Percentiles rank a stretch among this genome's conserved stretches.
These are phyloP conservation scores for Quercus lobata DNA, from an alignment of 331 rosid genomes.

Conservation along the genomic window DNA sequence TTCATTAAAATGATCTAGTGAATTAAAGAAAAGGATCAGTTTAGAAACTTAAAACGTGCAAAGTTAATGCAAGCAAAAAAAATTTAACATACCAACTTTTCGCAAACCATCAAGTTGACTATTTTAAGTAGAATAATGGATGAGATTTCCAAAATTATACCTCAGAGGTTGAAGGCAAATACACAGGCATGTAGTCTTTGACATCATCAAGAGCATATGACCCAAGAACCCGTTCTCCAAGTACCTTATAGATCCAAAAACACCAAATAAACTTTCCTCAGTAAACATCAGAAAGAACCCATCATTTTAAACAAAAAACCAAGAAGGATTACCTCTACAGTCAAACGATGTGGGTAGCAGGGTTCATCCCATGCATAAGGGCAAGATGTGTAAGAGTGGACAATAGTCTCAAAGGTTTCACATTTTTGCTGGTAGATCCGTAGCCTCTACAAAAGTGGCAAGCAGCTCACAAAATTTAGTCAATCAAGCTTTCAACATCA, in stretches of 20 bases:
- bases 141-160: conserved; percentile 34
- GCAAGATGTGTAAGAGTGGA: conserved; percentile 72
- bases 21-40: neutral
- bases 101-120: neutral
- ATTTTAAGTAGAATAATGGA: neutral
- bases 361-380: conserved; percentile 98
- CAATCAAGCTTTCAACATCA: neutral
- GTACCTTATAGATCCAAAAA: conserved; percentile 50
- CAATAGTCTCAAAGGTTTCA: conserved; percentile 73
- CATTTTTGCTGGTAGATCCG: conserved; percentile 90
- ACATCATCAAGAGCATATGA: conserved; percentile 85
- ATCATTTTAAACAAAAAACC: neutral
- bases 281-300: neutral
- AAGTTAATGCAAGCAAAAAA: neutral
- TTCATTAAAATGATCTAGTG: neutral
- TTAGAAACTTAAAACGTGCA: neutral
- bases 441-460: conserved; percentile 57
- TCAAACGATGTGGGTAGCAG: conserved; percentile 84
- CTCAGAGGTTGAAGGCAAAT: conserved; percentile 73
- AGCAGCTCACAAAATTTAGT: conserved; percentile 13
- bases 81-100: neutral
- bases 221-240: conserved; percentile 88
- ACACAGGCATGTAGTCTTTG: conserved; percentile 64
- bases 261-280: neutral
- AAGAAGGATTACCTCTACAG: conserved; percentile 59